Percentiles rank a stretch among this genome's conserved stretches.
Conservation (phyloP, 2,329 filamentous ascomycete genomes). For the Colletotrichum sp. region DNA sequence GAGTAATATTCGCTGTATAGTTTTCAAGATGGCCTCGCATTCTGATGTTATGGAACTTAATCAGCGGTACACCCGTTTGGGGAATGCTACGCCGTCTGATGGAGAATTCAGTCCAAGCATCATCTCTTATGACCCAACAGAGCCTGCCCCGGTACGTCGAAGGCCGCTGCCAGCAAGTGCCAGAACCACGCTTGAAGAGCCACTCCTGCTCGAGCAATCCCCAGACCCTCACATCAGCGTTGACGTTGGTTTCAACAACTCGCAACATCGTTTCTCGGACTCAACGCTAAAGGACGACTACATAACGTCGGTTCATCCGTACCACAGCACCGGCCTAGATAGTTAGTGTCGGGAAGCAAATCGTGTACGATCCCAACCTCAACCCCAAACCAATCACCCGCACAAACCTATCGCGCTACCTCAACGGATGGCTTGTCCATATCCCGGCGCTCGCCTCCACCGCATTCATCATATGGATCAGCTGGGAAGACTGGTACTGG, state of each 20-base stretch:
- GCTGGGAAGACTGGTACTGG: slow-evolving; percentile 1
- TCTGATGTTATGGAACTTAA: neutral
- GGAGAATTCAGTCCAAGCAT: neutral
- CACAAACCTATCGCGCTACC: neutral
- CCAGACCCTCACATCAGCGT: neutral
- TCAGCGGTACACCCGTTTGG: neutral
- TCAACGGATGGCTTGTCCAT: slow-evolving; percentile 5
- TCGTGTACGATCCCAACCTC: neutral
- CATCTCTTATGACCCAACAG: neutral
- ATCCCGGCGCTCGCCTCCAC: neutral
- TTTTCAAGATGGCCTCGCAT: neutral
- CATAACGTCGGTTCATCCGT: neutral
- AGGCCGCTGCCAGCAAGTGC: neutral
- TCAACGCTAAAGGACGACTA: neutral
- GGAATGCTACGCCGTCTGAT: neutral
- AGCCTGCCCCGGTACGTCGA: neutral
- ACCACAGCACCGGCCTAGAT: neutral
- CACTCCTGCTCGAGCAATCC: neutral
- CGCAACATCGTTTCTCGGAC: neutral
- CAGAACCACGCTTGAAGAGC: neutral
- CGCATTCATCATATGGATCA: neutral
- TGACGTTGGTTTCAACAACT: neutral
- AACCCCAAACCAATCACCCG: neutral
- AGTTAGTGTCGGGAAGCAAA: neutral
- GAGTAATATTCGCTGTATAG: neutral